phyloP scores from a whole-genome alignment of 2,329 filamentous ascomycete species.

The Penicillium occitanis region DNA sequence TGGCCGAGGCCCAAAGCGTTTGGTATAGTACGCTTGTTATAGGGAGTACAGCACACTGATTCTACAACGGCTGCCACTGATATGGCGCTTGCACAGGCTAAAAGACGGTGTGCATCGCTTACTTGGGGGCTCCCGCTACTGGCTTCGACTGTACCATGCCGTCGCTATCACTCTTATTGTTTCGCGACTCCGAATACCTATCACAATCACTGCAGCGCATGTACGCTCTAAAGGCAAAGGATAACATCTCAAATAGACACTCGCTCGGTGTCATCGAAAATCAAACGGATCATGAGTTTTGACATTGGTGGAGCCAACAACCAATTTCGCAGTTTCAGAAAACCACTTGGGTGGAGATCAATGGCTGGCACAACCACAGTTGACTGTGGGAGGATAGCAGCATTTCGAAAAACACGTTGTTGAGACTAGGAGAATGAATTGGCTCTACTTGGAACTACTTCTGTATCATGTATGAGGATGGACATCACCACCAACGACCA shows the following conservation, averaged over 20 bases:
- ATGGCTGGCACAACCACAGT: background rate
- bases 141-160: background rate
- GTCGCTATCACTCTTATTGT: background rate
- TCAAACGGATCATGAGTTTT: background rate
- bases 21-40: background rate
- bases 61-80: background rate
- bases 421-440: too few relatives aligned
- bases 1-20: slow-evolving; percentile 3
- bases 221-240: background rate
- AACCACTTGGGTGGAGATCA: background rate
- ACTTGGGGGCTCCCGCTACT: background rate
- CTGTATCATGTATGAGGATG: background rate
- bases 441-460: background rate
- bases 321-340: background rate
- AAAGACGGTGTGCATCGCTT: slow-evolving; percentile 3
- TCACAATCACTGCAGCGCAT: background rate
- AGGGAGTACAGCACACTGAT: background rate
- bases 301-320: slow-evolving; percentile 2
- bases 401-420: background rate
- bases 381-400: background rate
- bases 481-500: background rate
- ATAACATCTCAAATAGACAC: background rate
- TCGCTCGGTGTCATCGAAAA: background rate
- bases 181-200: background rate
- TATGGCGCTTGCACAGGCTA: background rate